Evolutionary conservation across 1,284 basidiomycete genomes (phyloP), one percentile per base, ranked within the genome.

Genomic region (Cystobasidium slooffiae): DNA sequence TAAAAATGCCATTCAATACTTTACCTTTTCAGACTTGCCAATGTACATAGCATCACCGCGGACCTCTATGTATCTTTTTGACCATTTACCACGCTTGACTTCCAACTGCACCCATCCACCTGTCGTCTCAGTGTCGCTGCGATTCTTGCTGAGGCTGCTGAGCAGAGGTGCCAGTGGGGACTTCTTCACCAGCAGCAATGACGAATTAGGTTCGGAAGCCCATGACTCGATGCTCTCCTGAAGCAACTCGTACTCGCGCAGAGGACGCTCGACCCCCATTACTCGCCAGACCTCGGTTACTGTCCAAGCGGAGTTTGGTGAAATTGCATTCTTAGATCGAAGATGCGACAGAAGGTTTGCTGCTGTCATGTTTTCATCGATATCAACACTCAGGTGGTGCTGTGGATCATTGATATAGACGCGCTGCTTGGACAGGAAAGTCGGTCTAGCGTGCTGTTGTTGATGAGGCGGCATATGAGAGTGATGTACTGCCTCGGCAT

Each of bases 81-180:
- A 89, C 94, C 94, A 97, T 82, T 95, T 95, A 51, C 93, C 93
- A 75, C 89, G 88, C 83, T 93, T 94, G 68, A 85, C 86, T 84
- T 95, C 91, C 86, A 89, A 90, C 81, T 94, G 91, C 18, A 95
- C 87, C 81, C 89, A 93, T 6, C 89, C 89, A 55, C 88, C 86
- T 80, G 93, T 86, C 58, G 86, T 86, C 89, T 64, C 66, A 37
- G 16, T 70, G 16, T 65, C 46, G 51, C 46, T 67, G 44, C 22
- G 20, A 3, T 18, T 16, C 43, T 69, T 62, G 22, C 43, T 46
- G 10, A 52, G 43, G 22, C 14, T 73, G 49, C 41, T 91, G 77
- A 44, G 70, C 41, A 75, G 43, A 67, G 52, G n/a, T n/a, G 68
- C 41, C n/a, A 53, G 51, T 49, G 44, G 78, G 67, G 41, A 66